Evolutionary conservation across 2,329 filamentous ascomycete species (phyloP).

Genomic region (Mollisiaceae sp.): DNA sequence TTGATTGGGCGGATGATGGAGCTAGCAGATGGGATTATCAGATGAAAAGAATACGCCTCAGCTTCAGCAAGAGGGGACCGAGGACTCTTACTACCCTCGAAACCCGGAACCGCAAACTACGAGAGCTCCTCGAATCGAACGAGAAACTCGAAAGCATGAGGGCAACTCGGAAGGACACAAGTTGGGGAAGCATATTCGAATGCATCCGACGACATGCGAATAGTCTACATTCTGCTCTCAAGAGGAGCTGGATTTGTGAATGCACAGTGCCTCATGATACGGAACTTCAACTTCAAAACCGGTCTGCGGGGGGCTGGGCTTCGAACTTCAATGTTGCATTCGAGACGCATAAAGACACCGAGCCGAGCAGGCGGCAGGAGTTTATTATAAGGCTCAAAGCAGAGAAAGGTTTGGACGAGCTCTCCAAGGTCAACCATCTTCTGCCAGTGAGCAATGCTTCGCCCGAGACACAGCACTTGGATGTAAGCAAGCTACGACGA

Average conservation of each 20-base stretch:
- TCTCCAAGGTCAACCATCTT: no score
- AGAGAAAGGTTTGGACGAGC: no score
- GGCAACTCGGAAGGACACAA: conserved; percentile 30
- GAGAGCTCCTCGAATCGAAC: conserved; percentile 28
- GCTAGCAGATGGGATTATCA: conserved; percentile 36
- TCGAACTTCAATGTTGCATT: background rate
- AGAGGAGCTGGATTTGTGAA: conserved; percentile 34
- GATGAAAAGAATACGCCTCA: conserved; percentile 32
- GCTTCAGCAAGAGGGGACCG: conserved; percentile 34
- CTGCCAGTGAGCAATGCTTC: no score
- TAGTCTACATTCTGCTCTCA: conserved; percentile 33
- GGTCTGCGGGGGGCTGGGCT: background rate
- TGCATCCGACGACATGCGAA: conserved; percentile 32
- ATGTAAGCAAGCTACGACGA: no score
- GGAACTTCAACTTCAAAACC: conserved; percentile 31
- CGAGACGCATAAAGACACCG: no score
- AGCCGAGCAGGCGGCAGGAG: no score
- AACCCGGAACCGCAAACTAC: conserved; percentile 29
- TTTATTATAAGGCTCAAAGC: no score
- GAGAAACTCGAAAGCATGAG: conserved; percentile 29
- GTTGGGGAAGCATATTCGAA: conserved; percentile 33
- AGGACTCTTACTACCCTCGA: conserved; percentile 28
- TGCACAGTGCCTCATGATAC: conserved; percentile 30
- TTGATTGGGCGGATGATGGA: conserved; percentile 36
- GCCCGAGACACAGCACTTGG: no score